phyloP scores from a whole-genome alignment of 495 filamentous ascomycete genomes.

The Penicillium atrosanguineum region DNA sequence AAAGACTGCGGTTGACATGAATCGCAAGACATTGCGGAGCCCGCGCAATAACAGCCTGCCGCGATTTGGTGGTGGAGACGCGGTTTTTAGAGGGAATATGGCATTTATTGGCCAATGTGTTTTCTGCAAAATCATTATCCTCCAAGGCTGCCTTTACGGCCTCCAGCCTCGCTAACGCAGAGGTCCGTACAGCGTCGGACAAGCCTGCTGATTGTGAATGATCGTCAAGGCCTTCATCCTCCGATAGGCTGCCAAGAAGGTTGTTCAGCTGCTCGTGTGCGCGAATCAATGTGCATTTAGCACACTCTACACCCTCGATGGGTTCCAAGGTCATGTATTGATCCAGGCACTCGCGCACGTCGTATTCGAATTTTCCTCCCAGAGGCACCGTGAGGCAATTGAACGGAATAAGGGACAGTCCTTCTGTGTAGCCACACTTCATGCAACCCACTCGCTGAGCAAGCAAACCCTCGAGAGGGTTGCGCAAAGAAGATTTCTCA shows the following conservation, averaged over 20 bases:
- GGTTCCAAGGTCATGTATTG: slow-evolving; percentile 80
- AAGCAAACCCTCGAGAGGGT: slow-evolving; percentile 82
- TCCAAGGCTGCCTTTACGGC: slow-evolving; percentile 68
- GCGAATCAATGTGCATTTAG: slow-evolving; percentile 78
- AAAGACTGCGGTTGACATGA: slow-evolving; percentile 89
- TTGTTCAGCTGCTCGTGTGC: slow-evolving; percentile 46
- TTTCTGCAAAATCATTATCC: slow-evolving; percentile 77
- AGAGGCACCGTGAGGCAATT: slow-evolving; percentile 89
- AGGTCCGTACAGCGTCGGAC: slow-evolving; percentile 31
- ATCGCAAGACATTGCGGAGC: slow-evolving; percentile 75
- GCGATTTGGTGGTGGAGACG: slow-evolving; percentile 75
- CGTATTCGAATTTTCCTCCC: slow-evolving; percentile 52
- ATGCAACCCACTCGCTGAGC: slow-evolving; percentile 91
- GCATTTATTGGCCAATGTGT: slow-evolving; percentile 68
- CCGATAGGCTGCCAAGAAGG: slow-evolving; percentile 38
- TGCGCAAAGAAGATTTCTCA: slow-evolving; percentile 34
- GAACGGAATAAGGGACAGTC: slow-evolving; percentile 84
- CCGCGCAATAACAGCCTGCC: slow-evolving; percentile 81
- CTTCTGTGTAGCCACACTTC: slow-evolving; percentile 80
- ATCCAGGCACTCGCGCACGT: slow-evolving; percentile 75
- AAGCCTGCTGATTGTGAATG: slow-evolving; percentile 22
- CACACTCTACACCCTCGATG: slow-evolving; percentile 86
- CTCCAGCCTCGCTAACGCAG: slow-evolving; percentile 50
- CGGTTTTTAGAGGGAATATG: slow-evolving; percentile 66
- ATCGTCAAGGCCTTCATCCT: slow-evolving; percentile 21